Evolutionary conservation across 768 basidiomycete species (phyloP), one percentile per base, ranked within the genome.

Genomic region (Auriscalpium vulgare): DNA sequence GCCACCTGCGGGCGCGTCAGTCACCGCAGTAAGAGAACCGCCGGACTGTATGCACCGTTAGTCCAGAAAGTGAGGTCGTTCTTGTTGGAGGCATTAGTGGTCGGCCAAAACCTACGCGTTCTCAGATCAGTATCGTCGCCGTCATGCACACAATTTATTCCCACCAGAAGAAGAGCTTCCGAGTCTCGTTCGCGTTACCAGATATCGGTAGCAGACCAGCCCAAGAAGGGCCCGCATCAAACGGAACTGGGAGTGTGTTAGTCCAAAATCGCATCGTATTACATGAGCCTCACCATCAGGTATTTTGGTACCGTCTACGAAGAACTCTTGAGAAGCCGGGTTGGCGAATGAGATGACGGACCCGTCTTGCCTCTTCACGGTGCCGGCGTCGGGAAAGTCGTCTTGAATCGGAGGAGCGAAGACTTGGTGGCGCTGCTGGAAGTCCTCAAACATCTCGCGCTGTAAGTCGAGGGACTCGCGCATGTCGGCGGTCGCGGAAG

Each of bases 1-100:
- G 2, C 86, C 85, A 36, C 86, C 86, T 68, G 37, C 2, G 5
- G 8, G 1, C 37, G 11, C n/a, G 10, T 10, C 21, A 13, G 49
- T n/a, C 8, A 14, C n/a, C 57, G 4, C 7, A 10, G 21, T 10
- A 2, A 2, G 13, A 11, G 13, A 38, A n/a, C n/a, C 37, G 47
- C 4, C 47, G n/a, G 4, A 48, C 14, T 7, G 4, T 38, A 19
- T 61, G 37, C 35, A 66, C 71, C 71, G 40, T 72, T 72, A 6
- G 70, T 71, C 71, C 71, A 70, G 56, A 68, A 71, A 7, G 67
- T 23, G 4, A 69, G 59, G 40, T 70, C 67, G 11, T 63, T 66
- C 2, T 61, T 63, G 50, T 70, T 63, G 1, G 66, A 67, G 5
- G 59, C 58, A 48, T 70, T 68, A 37, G 62, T 67, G 6, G 70